Evolutionary conservation across 129 eudicot genomes (phyloP), one percentile per base, ranked within the genome.

Genomic region (Saussurea involucrata): DNA sequence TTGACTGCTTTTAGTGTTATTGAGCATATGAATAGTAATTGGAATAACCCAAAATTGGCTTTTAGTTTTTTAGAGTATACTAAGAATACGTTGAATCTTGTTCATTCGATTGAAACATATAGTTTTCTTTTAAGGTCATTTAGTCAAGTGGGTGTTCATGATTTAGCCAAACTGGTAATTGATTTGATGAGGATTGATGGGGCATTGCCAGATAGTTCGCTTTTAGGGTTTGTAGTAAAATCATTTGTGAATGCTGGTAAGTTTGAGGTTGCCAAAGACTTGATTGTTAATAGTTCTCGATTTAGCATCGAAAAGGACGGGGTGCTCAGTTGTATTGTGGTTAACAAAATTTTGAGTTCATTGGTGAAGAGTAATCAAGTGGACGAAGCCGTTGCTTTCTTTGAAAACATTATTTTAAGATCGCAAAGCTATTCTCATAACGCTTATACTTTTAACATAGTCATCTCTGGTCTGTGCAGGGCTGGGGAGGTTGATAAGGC

Each of bases 381-480:
- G 61, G 85, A 88, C 22, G 97, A 91, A 82, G 99, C 96, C 1
- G 85, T 88, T 66, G 69, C 12, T 7, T 95, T 91, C 68, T 95
- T 91, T 63, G 86, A 65, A 66, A 86, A 83, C 68, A 55, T 84
- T 42, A 75, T 92, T 55, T 84, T 89, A 83, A 76, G 82, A 69
- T 86, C 92, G 27, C 34, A 76, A 32, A 72, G 86, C 63, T 87
- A 61, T 61, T 65, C 60, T 18, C 87, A 85, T 21, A 93, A 89
- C 82, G 85, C 83, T 10, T 91, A 65, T 72, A 79, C 82, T 37
- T 95, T 95, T 69, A 95, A 95, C 64, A 89, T 92, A 74, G 80
- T 95, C 37, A 78, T 95, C 69, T 78, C 78, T 17, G 99, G 99
- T n/a, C 72, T 95, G 77, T 95, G 96, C 36, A 84, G 73, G 72